Base-by-base conservation (phyloP, 139 green algal genomes). In the Ulvella scutata region DNA sequence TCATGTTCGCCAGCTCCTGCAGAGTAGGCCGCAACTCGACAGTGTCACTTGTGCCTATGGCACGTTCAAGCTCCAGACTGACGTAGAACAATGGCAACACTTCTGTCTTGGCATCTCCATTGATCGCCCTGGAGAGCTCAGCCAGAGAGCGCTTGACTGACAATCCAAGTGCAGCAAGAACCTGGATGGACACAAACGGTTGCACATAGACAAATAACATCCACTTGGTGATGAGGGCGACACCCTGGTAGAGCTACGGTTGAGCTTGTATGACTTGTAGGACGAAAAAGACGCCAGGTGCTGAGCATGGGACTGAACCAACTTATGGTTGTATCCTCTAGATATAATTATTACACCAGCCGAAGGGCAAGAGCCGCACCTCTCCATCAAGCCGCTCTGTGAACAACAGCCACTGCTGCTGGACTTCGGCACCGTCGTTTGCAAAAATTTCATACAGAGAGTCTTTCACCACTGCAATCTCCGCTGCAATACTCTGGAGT, bases 1-100 rank as follows among this genome's bases (percentile, higher is more conserved):
- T 84, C 75, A 90, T 93, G 77, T 95, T 84, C 72, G 93, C 92
- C 43, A 97, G 80, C 33, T 88, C 82, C 78, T 93, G 85, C 72
- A 92, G 83, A 37, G 81, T 85, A 23, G 87, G 90, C 38, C 73
- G 75, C 59, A 95, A 79, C 86, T 93, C 83, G 9, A 67, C 51
- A 6, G 51, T 67, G n/a, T 67, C 82, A 92, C 88, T n/a, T 72
- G 78, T 7, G 75, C 37, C 51, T 43, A 82, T 82, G 75, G 60
- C 86, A 29, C 82, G 84, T 77, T 89, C 84, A 44, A 95, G 79
- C 75, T 88, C 77, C 35, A 87, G 73, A 23, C 73, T 85, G 1
- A 90, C 83, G 72, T 87, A 84, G 84, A 96, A 96, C 36, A 96
- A 83, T 10, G 92, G 91, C 29, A 85, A 62, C 43, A 91, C 87